Percentiles rank a stretch among this genome's conserved stretches.
Conservation (phyloP, 2,329 filamentous ascomycete species). For the Elsinoe necatrix region DNA sequence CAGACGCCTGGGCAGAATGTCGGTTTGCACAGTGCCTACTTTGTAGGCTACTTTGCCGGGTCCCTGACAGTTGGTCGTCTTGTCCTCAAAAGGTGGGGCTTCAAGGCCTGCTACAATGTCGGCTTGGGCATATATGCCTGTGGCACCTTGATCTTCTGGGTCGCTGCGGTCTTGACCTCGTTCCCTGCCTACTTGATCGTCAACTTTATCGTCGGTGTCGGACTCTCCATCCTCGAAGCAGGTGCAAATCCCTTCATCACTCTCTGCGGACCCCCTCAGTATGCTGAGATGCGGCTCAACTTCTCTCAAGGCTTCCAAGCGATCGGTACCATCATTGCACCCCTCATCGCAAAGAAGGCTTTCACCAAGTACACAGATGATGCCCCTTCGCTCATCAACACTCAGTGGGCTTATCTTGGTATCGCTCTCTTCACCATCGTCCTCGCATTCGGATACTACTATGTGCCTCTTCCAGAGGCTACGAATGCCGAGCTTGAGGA, state of each 20-base stretch:
- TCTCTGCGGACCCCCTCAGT: slow-evolving; percentile 52
- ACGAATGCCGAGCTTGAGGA: slow-evolving; percentile 52
- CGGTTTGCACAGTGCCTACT: slow-evolving; percentile 63
- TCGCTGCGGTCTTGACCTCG: slow-evolving; percentile 53
- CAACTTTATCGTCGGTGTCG: slow-evolving; percentile 54
- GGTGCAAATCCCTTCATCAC: slow-evolving; percentile 55
- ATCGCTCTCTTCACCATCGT: slow-evolving; percentile 53
- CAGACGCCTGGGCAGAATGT: slow-evolving; percentile 56
- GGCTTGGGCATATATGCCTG: slow-evolving; percentile 55
- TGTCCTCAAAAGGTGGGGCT: slow-evolving; percentile 51
- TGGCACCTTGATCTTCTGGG: slow-evolving; percentile 55
- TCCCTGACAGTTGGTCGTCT: slow-evolving; percentile 57
- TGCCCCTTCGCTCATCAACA: slow-evolving; percentile 47
- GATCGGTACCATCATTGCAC: slow-evolving; percentile 51
- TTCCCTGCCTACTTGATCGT: slow-evolving; percentile 53
- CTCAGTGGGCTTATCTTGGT: slow-evolving; percentile 58
- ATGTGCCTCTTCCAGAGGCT: slow-evolving; percentile 54
- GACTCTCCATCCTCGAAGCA: slow-evolving; percentile 52
- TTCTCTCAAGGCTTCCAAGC: slow-evolving; percentile 55
- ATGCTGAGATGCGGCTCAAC: slow-evolving; percentile 52
- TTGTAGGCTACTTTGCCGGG: slow-evolving; percentile 61
- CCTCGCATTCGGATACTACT: slow-evolving; percentile 52
- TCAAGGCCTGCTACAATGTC: slow-evolving; percentile 54
- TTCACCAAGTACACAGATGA: slow-evolving; percentile 43
- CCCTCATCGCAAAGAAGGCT: slow-evolving; percentile 50